Percentiles rank a stretch among this genome's conserved stretches.
phyloP scores from a whole-genome alignment of 345 rosid genomes.

The Linum usitatissimum region DNA sequence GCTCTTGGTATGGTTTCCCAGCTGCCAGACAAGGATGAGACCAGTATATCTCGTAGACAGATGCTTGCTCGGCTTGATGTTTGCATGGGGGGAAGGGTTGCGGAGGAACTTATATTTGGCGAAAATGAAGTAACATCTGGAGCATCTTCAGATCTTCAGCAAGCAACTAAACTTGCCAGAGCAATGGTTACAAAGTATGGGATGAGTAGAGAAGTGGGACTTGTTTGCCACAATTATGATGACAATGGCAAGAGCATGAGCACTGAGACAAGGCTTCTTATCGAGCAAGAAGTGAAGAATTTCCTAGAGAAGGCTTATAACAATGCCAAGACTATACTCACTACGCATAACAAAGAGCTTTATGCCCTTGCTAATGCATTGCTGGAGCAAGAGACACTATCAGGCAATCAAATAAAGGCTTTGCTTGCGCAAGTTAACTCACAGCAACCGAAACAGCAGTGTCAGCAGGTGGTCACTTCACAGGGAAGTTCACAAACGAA shows the following conservation, averaged over 20 bases:
- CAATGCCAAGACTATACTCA: conserved; percentile 77
- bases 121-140: conserved; percentile 86
- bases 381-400: conserved; percentile 67
- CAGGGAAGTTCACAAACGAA: conserved; percentile 42
- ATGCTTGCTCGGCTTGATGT: conserved; percentile 96
- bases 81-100: conserved; percentile 92
- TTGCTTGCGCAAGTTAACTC: conserved; percentile 53
- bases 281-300: conserved; percentile 70
- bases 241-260: conserved; percentile 97
- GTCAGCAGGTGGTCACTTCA: conserved; percentile 36
- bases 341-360: conserved; percentile 62
- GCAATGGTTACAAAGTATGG: conserved; percentile 87
- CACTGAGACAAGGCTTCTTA: conserved; percentile 83
- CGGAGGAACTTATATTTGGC: conserved; percentile 91
- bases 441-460: conserved; percentile 42
- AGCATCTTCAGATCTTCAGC: conserved; percentile 72
- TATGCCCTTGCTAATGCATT: conserved; percentile 74
- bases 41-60: conserved; percentile 63
- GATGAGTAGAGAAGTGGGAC: conserved; percentile 85
- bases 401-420: conserved; percentile 69
- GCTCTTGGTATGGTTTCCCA: conserved; percentile 93
- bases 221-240: conserved; percentile 60
- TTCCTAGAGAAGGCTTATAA: conserved; percentile 71
- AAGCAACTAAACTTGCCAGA: conserved; percentile 76
- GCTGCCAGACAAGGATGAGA: conserved; percentile 78